These are phyloP conservation scores for Colletotrichum sp. DNA, from an alignment of 2,329 filamentous ascomycete species.

Conservation along the genomic window DNA sequence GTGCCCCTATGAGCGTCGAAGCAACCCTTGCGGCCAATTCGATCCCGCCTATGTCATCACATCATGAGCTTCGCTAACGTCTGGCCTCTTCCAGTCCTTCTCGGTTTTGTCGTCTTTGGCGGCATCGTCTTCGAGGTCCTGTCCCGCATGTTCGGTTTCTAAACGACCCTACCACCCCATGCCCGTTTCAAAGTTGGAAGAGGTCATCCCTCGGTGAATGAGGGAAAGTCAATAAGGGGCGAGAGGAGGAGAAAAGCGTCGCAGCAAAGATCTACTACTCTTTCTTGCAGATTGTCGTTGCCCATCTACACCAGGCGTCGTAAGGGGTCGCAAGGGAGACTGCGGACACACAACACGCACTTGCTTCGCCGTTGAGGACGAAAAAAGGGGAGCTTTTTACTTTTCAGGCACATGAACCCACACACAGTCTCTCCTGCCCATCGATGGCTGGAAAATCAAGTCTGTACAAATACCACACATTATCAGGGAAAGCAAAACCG, in stretches of 20 bases:
- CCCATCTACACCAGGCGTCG: background rate
- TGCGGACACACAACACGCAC: background rate
- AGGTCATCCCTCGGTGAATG: background rate
- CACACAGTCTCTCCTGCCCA: background rate
- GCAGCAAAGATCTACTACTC: background rate
- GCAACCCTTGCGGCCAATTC: background rate
- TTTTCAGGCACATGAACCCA: background rate
- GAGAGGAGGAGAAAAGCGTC: background rate
- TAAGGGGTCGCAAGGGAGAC: background rate
- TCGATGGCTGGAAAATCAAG: background rate
- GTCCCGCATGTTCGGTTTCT: conserved; percentile 53
- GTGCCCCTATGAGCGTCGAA: background rate
- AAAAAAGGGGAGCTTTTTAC: background rate
- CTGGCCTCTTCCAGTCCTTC: conserved; percentile 46
- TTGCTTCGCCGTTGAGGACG: background rate
- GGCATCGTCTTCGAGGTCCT: conserved; percentile 64
- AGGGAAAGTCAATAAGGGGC: background rate
- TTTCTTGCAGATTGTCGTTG: background rate
- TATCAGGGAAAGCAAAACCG: conserved; percentile 6
- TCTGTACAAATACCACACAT: conserved; percentile 9
- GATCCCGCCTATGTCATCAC: background rate
- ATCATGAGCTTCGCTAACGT: background rate
- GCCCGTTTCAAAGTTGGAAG: background rate
- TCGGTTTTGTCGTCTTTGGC: conserved; percentile 66
- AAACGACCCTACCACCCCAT: background rate